Percentiles rank a stretch among this genome's conserved stretches.
phyloP scores from a whole-genome alignment of 75 land plant genomes.

The Pseudotsuga menziesii region DNA sequence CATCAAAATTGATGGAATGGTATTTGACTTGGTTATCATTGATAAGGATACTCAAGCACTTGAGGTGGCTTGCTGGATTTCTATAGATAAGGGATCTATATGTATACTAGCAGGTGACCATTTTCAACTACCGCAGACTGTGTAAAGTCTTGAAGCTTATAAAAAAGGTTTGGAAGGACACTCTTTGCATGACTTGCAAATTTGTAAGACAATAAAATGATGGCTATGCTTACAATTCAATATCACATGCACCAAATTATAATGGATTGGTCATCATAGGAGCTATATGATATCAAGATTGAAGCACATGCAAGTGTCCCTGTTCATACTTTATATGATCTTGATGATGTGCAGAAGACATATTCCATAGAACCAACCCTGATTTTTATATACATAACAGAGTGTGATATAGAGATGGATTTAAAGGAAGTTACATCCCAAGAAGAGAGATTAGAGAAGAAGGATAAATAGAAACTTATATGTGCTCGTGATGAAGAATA shows the following conservation, averaged over 20 bases:
- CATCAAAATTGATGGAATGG: slow-evolving; percentile 52
- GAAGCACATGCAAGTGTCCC: slow-evolving; percentile 85
- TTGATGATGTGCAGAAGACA: slow-evolving; percentile 73
- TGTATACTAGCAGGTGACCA: slow-evolving; percentile 95
- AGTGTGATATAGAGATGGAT: too few species aligned
- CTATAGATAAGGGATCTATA: slow-evolving; percentile 89
- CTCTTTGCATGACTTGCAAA: slow-evolving; percentile 19
- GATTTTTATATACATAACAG: too few species aligned
- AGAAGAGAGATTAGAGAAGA: too few species aligned
- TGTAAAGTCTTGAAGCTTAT: slow-evolving; percentile 63
- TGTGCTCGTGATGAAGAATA: too few species aligned
- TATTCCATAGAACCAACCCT: too few species aligned
- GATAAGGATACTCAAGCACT: slow-evolving; percentile 98
- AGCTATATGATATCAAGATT: slow-evolving; percentile 87
- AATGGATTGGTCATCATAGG: slow-evolving; percentile 93
- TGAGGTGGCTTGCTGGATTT: slow-evolving; percentile 96
- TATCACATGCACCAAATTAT: slow-evolving; percentile 22
- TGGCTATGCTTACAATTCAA: too few species aligned
- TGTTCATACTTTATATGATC: slow-evolving; percentile 68
- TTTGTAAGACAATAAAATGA: slow-evolving; percentile 63
- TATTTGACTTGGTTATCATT: slow-evolving; percentile 93
- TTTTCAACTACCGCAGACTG: slow-evolving; percentile 95
- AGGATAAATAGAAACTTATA: too few species aligned
- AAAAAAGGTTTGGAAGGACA: slow-evolving; percentile 57
- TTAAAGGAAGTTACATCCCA: too few species aligned